Conservation (phyloP, 2,329 filamentous ascomycete genomes). For the Dactylellina sp. region DNA sequence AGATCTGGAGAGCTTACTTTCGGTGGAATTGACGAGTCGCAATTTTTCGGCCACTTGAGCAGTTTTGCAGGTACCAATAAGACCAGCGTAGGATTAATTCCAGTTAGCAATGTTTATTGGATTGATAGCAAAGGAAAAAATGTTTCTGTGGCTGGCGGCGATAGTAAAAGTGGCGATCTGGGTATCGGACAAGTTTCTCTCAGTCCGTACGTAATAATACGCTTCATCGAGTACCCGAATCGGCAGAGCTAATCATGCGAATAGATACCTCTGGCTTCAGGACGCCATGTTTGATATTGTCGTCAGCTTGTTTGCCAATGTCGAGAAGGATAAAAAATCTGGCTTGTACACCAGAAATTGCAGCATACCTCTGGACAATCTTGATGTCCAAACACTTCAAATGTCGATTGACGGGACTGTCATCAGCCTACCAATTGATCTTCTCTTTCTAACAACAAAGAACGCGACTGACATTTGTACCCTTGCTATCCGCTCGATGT, state of each 20-base stretch:
- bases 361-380: background rate
- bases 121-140: conserved; percentile 27
- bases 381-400: conserved; percentile 30
- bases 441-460: conserved; percentile 4
- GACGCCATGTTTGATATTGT: conserved; percentile 42
- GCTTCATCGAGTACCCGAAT: background rate
- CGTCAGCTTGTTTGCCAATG: conserved; percentile 31
- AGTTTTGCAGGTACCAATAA: conserved; percentile 17
- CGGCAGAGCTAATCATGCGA: background rate
- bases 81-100: conserved; percentile 12
- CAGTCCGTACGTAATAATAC: conserved; percentile 33
- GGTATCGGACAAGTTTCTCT: conserved; percentile 26
- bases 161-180: conserved; percentile 21
- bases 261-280: conserved; percentile 51
- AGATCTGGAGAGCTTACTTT: conserved; percentile 31
- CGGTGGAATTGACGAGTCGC: conserved; percentile 38
- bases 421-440: conserved; percentile 25
- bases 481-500: conserved; percentile 35
- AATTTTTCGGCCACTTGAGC: conserved; percentile 36
- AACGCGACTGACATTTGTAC: conserved; percentile 12
- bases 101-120: conserved; percentile 47
- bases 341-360: conserved; percentile 29
- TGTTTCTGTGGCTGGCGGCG: conserved; percentile 25
- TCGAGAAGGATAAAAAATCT: conserved; percentile 11
- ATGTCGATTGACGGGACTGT: conserved; percentile 41